Conservation (phyloP, 2,329 filamentous ascomycete genomes). For the Nothopassalora personata region DNA sequence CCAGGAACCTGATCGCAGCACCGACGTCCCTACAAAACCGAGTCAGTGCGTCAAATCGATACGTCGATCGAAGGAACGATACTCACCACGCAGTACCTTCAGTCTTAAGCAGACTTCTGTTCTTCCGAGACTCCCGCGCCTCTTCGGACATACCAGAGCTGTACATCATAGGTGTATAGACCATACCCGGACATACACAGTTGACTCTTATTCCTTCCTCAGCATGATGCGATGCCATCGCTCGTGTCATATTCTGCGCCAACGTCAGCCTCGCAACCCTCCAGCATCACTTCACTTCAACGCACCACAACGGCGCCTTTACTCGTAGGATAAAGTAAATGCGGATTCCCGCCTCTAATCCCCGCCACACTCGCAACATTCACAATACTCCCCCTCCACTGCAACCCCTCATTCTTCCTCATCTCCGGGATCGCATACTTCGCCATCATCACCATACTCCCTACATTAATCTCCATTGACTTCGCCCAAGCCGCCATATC, state of each 20-base stretch:
- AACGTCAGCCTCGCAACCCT: neutral
- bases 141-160: constrained; percentile 47
- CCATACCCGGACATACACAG: constrained; percentile 50
- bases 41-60: constrained; percentile 28
- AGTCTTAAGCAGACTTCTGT: constrained; percentile 47
- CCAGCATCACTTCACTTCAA: neutral
- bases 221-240: constrained; percentile 53
- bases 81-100: constrained; percentile 48
- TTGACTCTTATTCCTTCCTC: constrained; percentile 49
- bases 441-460: constrained; percentile 60
- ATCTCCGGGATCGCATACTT: constrained; percentile 58
- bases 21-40: constrained; percentile 41
- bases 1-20: constrained; percentile 49
- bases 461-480: constrained; percentile 57
- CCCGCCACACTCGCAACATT: constrained; percentile 62
- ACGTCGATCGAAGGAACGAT: neutral
- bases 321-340: constrained; percentile 50
- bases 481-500: constrained; percentile 55
- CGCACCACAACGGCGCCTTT: constrained; percentile 48
- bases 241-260: constrained; percentile 48
- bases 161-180: constrained; percentile 55
- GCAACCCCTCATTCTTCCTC: constrained; percentile 45
- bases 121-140: constrained; percentile 45
- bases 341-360: constrained; percentile 49
- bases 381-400: constrained; percentile 49